Evolutionary conservation across 495 filamentous ascomycete genomes (phyloP), one percentile per base, ranked within the genome.

Genomic region (Aspergillus egyptiacus): DNA sequence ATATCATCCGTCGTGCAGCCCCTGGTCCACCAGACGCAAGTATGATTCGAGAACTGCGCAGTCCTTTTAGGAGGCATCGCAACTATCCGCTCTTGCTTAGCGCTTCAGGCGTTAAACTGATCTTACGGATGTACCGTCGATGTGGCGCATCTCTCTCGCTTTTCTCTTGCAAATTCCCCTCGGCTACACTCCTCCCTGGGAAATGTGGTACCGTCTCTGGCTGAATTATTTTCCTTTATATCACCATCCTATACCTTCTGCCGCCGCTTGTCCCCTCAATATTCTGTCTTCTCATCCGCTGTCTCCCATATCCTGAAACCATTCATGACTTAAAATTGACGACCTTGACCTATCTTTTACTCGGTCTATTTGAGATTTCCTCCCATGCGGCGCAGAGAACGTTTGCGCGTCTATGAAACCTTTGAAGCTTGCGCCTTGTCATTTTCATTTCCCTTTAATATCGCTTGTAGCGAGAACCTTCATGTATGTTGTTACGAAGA

Each of bases 1-100:
- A 38, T 56, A 42, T 67, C 76, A 32, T 71, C 77, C 52, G 50
- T 53, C 50, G 57, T 60, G 74, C 80, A 55, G 81, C 85, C 75
- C 48, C 86, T 84, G 30, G 74, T 83, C 50, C 50, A 54, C 53
- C 50, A 55, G 58, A 60, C 54, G 58, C 57, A 62, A 65, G 58
- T 52, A 45, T 55, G 60, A 56, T 55, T 59, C 54, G 46, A 48
- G 57, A 50, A 60, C 51, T 50, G 56, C 54, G 40, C 54, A n/a
- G 54, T 58, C 53, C 25, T 63, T 53, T 57, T 54, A 60, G n/a
- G n/a, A n/a, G 63, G 62, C 61, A 63, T 57, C 58, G 59, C 50
- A 48, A 52, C 49, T 42, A 49, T 50, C 39, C 46, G 55, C 49
- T 50, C 53, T 38, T 53, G 23, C 28, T 51, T 35, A 54, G 57